Base-by-base conservation (phyloP, 2,329 filamentous ascomycete species). In the Trichoderma simmonsii region DNA sequence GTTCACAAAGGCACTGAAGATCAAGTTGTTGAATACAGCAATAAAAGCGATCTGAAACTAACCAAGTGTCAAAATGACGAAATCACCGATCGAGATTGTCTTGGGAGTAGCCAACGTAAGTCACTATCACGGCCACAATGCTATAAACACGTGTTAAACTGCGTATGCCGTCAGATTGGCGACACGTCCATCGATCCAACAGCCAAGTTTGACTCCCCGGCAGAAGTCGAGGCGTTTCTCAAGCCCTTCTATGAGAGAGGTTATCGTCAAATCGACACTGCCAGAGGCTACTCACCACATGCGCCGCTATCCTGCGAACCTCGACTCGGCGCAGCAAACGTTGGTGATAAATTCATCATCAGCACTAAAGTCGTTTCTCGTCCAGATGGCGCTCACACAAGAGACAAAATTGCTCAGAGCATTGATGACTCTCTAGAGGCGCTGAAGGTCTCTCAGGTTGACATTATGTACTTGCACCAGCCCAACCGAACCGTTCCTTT, bases 311-410 rank as follows among this genome's bases (percentile, higher is more conserved):
- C 73, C 2, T 78, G 76, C 1, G 82, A 83, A 74, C 74, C 74
- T 3, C 76, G 77, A 5, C 74, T 82, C 5, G 82, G 78, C 0
- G 74, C 71, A 6, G 78, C 71, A 26, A 73, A 65, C 1, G 79
- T 78, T 0, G 78, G 76, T 0, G 74, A 78, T 5, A 71, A 74
- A 3, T 81, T 83, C 64, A 64, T 57, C 1, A 78, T 83, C 12
- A 77, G 81, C 71, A 82, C 81, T 24, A 83, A 83, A 71, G 77
- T 82, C n/a, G 32, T 63, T 11, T 77, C 76, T 1, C 24, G 65
- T 11, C 59, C 57, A 5, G 75, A 77, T 1, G 79, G 79, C 3
- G 70, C 72, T 11, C 81, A 83, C 60, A 70, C 72, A 7, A 77
- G 77, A 8, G 73, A 73, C n/a, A 77, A 79, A 2, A 72, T 83